Percentiles rank a stretch among this genome's conserved stretches.
phyloP scores from a whole-genome alignment of 2,329 filamentous ascomycete genomes.

The Didymellaceae sp. region DNA sequence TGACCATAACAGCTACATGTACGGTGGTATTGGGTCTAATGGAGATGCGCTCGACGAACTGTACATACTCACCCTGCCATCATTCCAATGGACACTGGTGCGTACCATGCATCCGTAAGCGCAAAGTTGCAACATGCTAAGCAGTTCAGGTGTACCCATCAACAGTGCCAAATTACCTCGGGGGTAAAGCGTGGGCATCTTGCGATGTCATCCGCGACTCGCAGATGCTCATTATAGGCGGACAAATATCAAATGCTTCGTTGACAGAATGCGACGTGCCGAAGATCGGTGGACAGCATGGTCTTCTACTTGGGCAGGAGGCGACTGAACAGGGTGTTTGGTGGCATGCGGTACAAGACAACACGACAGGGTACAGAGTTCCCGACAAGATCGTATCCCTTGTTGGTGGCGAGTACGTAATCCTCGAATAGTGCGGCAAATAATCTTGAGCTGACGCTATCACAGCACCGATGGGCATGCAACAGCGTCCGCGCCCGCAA shows the following conservation, averaged over 20 bases:
- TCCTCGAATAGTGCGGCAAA: not conserved
- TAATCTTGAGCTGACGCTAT: conserved; percentile 15
- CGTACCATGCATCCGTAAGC: not conserved
- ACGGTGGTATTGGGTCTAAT: conserved; percentile 60
- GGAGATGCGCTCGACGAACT: conserved; percentile 64
- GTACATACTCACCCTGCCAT: conserved; percentile 65
- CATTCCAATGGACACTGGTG: conserved; percentile 65
- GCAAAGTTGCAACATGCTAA: conserved; percentile 31
- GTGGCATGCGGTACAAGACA: conserved; percentile 28
- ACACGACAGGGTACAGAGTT: conserved; percentile 38
- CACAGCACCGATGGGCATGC: conserved; percentile 55
- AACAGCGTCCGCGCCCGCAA: conserved; percentile 56
- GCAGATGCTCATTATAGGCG: conserved; percentile 68
- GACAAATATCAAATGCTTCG: conserved; percentile 56
- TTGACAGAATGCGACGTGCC: conserved; percentile 58
- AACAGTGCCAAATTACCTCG: conserved; percentile 43
- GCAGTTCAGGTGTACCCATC: conserved; percentile 23
- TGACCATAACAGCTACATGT: conserved; percentile 58
- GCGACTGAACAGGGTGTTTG: conserved; percentile 35
- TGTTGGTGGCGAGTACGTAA: conserved; percentile 45
- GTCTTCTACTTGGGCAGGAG: conserved; percentile 58
- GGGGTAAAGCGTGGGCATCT: conserved; percentile 54
- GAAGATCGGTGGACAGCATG: conserved; percentile 60
- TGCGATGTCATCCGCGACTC: conserved; percentile 62
- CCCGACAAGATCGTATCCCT: conserved; percentile 57